phyloP scores from a whole-genome alignment of 2,329 filamentous ascomycete species.

The Cladophialophora carrionii region DNA sequence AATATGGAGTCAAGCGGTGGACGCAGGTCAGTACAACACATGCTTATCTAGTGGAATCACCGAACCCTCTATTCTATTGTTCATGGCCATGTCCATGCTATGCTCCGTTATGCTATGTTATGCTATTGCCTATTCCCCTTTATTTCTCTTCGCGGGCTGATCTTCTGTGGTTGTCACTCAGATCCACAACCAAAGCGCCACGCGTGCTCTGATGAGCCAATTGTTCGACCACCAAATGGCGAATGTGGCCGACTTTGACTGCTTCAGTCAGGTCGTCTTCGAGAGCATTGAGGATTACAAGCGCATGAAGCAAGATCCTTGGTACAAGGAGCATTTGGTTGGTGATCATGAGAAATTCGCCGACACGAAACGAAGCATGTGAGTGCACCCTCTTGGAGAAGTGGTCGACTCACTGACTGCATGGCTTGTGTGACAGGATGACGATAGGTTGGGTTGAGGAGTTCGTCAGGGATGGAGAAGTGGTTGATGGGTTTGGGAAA shows the following conservation, averaged over 20 bases:
- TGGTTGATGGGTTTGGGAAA: neutral
- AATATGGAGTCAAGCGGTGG: slow-evolving; percentile 3
- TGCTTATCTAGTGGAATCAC: no score
- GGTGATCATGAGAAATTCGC: slow-evolving; percentile 3
- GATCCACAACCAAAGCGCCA: neutral
- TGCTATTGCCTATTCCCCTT: no score
- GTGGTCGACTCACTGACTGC: neutral
- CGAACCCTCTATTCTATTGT: no score
- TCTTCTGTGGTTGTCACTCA: neutral
- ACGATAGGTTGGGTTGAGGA: slow-evolving; percentile 7
- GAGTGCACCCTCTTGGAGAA: neutral
- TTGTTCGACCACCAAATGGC: neutral
- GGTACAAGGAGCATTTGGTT: slow-evolving; percentile 3
- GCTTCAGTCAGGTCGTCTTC: slow-evolving; percentile 3
- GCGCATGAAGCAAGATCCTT: slow-evolving; percentile 1
- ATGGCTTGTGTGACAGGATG: neutral
- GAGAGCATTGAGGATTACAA: neutral
- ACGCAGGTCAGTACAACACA: slow-evolving; percentile 1
- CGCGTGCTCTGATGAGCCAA: neutral
- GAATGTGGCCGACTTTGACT: neutral
- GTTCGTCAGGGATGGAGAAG: neutral
- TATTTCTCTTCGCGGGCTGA: neutral
- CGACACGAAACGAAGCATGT: neutral
- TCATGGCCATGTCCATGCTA: no score
- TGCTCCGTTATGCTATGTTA: no score